A percentile compares a stretch with the other conserved stretches of the same genome.
Conservation (phyloP, 345 rosid species). For the Dipteronia sinensis region DNA sequence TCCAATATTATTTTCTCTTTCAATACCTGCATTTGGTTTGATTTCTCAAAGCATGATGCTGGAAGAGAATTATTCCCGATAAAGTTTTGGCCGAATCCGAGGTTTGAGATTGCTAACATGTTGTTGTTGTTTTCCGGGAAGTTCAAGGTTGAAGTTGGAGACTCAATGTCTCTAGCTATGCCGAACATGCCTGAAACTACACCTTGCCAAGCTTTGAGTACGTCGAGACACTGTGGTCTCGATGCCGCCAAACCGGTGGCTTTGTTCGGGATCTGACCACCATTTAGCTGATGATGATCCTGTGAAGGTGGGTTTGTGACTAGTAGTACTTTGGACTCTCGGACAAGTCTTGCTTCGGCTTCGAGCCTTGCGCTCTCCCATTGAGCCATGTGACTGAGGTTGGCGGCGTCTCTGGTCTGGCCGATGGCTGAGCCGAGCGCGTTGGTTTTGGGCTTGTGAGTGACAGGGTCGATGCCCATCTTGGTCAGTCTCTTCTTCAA, state of each 20-base stretch:
- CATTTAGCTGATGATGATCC: slow-evolving; percentile 6
- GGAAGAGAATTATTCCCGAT: background rate
- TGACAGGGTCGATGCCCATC: slow-evolving; percentile 45
- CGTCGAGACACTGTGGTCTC: slow-evolving; percentile 50
- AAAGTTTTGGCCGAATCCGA: slow-evolving; percentile 21
- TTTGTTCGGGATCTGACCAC: slow-evolving; percentile 1
- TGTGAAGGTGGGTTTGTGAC: slow-evolving; percentile 17
- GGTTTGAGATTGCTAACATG: background rate
- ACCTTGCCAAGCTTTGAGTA: slow-evolving; percentile 47
- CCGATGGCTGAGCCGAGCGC: slow-evolving; percentile 25
- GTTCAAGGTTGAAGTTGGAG: slow-evolving; percentile 37
- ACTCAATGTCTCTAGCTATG: slow-evolving; percentile 26
- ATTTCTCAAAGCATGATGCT: slow-evolving; percentile 7
- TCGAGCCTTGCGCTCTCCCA: slow-evolving; percentile 49
- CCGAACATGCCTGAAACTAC: slow-evolving; percentile 36
- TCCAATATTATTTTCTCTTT: slow-evolving; percentile 12
- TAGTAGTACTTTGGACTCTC: slow-evolving; percentile 26
- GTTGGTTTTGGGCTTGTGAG: slow-evolving; percentile 44
- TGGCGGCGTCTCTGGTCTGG: slow-evolving; percentile 31
- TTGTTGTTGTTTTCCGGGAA: slow-evolving; percentile 28
- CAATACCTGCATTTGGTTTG: background rate
- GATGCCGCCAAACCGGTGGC: background rate
- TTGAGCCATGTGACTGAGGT: slow-evolving; percentile 47
- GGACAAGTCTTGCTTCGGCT: slow-evolving; percentile 40
- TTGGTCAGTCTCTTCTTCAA: slow-evolving; percentile 41